These are phyloP conservation scores for Dactylorhiza incarnata DNA, from an alignment of 106 monocot species.

Conservation along the genomic window DNA sequence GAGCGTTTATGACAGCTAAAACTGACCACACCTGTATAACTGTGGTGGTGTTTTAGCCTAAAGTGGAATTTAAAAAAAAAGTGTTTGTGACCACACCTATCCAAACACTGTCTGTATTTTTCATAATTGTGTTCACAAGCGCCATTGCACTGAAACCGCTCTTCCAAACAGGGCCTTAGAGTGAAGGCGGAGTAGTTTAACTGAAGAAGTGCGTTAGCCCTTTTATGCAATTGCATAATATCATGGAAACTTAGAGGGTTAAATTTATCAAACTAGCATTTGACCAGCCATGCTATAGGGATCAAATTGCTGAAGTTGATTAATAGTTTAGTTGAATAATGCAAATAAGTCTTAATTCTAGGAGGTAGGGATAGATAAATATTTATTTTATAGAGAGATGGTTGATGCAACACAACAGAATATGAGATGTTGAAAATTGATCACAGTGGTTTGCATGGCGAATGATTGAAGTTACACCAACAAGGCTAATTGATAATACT, in stretches of 20 bases:
- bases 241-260: not conserved
- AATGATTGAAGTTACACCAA: not conserved
- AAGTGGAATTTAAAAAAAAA: too few species aligned
- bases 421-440: not conserved
- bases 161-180: too few species aligned
- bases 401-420: not conserved
- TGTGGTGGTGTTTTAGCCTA: too few species aligned
- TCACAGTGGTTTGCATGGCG: not conserved
- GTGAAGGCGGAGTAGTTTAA: not conserved
- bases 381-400: not conserved
- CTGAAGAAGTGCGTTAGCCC: not conserved
- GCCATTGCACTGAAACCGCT: too few species aligned
- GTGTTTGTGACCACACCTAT: too few species aligned
- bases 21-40: too few species aligned
- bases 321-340: not conserved
- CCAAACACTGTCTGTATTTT: too few species aligned
- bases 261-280: not conserved
- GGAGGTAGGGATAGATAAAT: not conserved
- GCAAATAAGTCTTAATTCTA: not conserved
- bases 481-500: not conserved
- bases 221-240: not conserved
- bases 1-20: too few species aligned
- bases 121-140: too few species aligned
- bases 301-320: not conserved
- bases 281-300: not conserved